Base-by-base conservation (phyloP, 2,329 filamentous ascomycete genomes). In the Plenodomus biglobosus region DNA sequence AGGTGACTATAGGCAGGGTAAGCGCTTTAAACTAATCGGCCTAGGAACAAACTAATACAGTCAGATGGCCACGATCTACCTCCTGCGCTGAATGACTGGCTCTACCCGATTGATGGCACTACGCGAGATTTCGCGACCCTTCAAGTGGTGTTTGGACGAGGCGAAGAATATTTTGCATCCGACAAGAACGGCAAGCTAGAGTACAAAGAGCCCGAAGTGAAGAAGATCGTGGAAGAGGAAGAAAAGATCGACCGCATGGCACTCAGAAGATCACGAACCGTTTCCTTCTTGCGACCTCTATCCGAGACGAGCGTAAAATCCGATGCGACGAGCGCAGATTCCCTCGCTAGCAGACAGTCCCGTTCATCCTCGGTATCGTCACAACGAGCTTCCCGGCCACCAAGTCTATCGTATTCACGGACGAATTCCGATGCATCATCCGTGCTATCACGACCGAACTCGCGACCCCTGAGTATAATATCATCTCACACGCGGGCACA, bases 151-250 rank as follows among this genome's bases (percentile, higher is more conserved):
- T 70, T 73, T 22, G 71, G 70, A 1, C 67, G 69, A 10, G 68
- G 69, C 7, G 65, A 73, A 30, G 70, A 72, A 42, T 74, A 70
- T 47, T 74, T 73, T 42, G 71, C 71, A 1, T 72, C 70, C 3
- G 71, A 74, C 47, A 64, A 65, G 42, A 52, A 70, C 18, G 69
- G 68, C 10, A 73, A 72, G 27, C 50, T 74, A 2, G 70, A 72
- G 35, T 64, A 62, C 44, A 70, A 70, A 44, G 65, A 69, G 38
- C 57, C 65, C 2, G 64, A 67, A 22, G 49, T 57, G 13, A 66
- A 62, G 41, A 61, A 56, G 30, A 38, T 40, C 8, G 40, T 39
- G 5, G 51, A 56, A 15, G 60, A 62, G 2, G 46, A 53, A 15
- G 56, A 60, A 20, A 53, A 55, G n/a, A 48, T 56, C 8, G 65